phyloP scores from a whole-genome alignment of 192 early-diverging fungal genomes.

The Kickxella alabastrina region DNA sequence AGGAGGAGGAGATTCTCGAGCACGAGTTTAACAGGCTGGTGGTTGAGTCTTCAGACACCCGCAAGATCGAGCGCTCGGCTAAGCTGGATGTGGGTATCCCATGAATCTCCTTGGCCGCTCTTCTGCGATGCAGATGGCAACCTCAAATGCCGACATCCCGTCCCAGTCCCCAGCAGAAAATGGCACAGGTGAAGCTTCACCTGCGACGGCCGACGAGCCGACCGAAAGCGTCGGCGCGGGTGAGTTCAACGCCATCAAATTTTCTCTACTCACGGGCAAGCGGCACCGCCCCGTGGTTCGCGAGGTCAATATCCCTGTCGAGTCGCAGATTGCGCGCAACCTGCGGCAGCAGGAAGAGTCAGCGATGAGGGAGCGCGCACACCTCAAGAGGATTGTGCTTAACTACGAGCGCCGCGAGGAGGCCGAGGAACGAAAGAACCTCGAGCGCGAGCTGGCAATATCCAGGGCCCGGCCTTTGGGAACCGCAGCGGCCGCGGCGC shows the following conservation, averaged over 20 bases:
- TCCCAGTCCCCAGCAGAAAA: background rate
- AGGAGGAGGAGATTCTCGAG: slow-evolving; percentile 87
- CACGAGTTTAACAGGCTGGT: slow-evolving; percentile 85
- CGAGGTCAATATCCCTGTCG: slow-evolving; percentile 39
- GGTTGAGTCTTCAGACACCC: slow-evolving; percentile 82
- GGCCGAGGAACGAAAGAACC: slow-evolving; percentile 26
- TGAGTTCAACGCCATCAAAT: slow-evolving; percentile 24
- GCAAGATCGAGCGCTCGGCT: slow-evolving; percentile 55
- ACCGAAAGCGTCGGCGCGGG: slow-evolving; percentile 1
- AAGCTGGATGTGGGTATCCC: slow-evolving; percentile 87
- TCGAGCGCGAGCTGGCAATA: slow-evolving; percentile 16
- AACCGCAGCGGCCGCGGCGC: background rate
- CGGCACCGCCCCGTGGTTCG: slow-evolving; percentile 35
- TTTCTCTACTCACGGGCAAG: slow-evolving; percentile 48
- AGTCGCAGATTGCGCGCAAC: slow-evolving; percentile 78
- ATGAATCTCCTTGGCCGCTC: slow-evolving; percentile 56
- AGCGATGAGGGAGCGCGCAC: slow-evolving; percentile 80
- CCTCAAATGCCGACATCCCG: background rate
- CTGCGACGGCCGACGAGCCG: background rate
- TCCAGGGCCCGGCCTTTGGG: slow-evolving; percentile 1
- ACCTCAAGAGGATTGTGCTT: slow-evolving; percentile 89
- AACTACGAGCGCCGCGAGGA: slow-evolving; percentile 68
- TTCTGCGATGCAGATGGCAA: slow-evolving; percentile 6
- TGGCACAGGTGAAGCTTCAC: too few relatives aligned
- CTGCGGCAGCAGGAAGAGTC: slow-evolving; percentile 82